phyloP scores from a whole-genome alignment of 495 filamentous ascomycete genomes.

The Neurospora intermedia region DNA sequence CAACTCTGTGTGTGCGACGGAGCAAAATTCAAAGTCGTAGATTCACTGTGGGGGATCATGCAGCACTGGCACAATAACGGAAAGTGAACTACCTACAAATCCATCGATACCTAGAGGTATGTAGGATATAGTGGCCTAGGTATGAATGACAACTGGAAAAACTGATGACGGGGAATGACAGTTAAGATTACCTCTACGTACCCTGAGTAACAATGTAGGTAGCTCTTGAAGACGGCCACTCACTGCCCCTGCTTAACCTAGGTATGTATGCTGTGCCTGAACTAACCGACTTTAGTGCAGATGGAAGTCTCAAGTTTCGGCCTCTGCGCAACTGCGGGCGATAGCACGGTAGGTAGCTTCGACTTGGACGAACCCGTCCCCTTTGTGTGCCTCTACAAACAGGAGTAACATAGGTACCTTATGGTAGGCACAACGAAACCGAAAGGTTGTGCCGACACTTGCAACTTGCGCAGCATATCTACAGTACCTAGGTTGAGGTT shows the following conservation, averaged over 20 bases:
- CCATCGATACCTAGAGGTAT: too few species aligned
- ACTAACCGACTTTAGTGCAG: background rate
- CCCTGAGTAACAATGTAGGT: background rate
- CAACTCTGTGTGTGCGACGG: background rate
- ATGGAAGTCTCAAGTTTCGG: background rate
- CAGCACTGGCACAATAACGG: background rate
- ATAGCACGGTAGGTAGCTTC: background rate
- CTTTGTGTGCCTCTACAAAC: background rate
- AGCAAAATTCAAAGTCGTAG: background rate
- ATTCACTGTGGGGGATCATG: background rate
- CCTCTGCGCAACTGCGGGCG: background rate
- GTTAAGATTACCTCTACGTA: background rate
- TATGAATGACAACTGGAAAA: background rate
- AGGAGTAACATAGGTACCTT: background rate
- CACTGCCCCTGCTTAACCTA: background rate
- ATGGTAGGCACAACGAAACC: background rate
- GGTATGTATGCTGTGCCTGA: background rate
- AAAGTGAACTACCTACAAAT: too few species aligned
- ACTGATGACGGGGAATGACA: background rate
- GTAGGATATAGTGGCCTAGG: too few species aligned
- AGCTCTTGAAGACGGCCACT: background rate
- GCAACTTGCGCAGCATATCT: background rate
- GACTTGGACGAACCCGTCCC: background rate
- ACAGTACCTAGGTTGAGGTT: background rate
- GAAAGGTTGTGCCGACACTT: background rate